Evolutionary conservation across 2,329 filamentous ascomycete species (phyloP).

Genomic region (Oidium heveae): DNA sequence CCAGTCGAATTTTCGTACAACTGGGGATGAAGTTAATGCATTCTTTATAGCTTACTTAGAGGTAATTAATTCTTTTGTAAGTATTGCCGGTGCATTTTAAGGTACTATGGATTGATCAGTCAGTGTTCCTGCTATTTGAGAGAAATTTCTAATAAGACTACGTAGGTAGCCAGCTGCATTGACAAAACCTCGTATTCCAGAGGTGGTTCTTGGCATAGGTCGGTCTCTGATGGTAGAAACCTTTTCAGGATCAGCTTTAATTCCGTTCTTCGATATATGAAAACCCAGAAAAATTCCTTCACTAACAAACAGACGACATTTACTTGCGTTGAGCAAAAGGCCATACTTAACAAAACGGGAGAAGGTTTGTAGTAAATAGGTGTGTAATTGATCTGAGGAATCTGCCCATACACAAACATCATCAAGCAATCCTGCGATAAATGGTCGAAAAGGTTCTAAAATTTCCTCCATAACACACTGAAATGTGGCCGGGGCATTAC

Average conservation of each 20-base stretch:
- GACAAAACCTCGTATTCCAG: background rate
- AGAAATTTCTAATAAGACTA: background rate
- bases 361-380: background rate
- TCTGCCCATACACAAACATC: background rate
- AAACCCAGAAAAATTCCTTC: background rate
- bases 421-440: background rate
- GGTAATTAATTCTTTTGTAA: background rate
- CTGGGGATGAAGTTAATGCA: background rate
- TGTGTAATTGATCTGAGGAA: background rate
- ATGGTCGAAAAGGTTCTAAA: background rate
- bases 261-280: background rate
- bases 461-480: background rate
- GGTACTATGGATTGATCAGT: background rate
- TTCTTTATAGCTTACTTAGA: background rate
- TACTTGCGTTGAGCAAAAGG: background rate
- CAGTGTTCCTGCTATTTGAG: background rate
- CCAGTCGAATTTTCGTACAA: background rate
- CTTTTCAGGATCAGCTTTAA: background rate
- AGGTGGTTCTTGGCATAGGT: background rate
- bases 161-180: background rate
- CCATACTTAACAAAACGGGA: background rate
- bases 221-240: background rate
- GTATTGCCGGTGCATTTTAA: background rate
- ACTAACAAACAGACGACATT: background rate
- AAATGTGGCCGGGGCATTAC: constrained; percentile 1